These are phyloP conservation scores for Phaffia rhodozyma DNA, from an alignment of 1,284 basidiomycete species.

Conservation along the genomic window DNA sequence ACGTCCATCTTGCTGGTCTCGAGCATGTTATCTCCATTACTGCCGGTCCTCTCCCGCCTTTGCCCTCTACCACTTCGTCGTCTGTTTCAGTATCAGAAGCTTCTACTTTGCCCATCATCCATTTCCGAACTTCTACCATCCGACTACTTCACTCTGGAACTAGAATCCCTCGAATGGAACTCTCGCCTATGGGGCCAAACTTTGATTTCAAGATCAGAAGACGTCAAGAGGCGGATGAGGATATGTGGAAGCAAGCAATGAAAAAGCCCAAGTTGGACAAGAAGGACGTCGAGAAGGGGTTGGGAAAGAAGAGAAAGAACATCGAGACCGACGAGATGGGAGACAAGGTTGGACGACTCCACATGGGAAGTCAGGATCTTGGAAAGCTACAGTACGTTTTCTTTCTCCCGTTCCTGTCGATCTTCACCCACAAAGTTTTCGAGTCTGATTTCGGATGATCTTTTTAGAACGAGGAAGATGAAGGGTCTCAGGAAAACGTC, in stretches of 20 bases:
- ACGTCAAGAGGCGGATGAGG: conserved; percentile 59
- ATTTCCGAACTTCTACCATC: conserved; percentile 78
- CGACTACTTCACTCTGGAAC: conserved; percentile 62
- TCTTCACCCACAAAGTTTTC: neutral
- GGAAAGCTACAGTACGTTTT: conserved; percentile 52
- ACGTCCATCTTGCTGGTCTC: conserved; percentile 70
- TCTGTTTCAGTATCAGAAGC: conserved; percentile 38
- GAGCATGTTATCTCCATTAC: conserved; percentile 86
- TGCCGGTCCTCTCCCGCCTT: conserved; percentile 51
- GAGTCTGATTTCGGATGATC: neutral
- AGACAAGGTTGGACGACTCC: conserved; percentile 79
- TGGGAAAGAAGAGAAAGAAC: conserved; percentile 90
- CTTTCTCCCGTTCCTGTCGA: neutral
- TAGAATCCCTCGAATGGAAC: conserved; percentile 64
- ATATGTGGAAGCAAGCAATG: conserved; percentile 68
- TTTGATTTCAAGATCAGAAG: conserved; percentile 74
- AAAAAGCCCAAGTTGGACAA: conserved; percentile 77
- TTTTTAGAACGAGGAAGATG: conserved; percentile 32
- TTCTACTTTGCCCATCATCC: conserved; percentile 55
- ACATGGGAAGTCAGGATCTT: conserved; percentile 83
- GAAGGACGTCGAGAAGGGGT: conserved; percentile 65
- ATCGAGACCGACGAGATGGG: conserved; percentile 98
- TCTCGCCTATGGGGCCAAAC: conserved; percentile 81
- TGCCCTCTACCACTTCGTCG: conserved; percentile 34
- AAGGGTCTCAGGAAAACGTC: conserved; percentile 30